phyloP scores from a whole-genome alignment of 805 yeast genomes.

The Lachancea thermotolerans region DNA sequence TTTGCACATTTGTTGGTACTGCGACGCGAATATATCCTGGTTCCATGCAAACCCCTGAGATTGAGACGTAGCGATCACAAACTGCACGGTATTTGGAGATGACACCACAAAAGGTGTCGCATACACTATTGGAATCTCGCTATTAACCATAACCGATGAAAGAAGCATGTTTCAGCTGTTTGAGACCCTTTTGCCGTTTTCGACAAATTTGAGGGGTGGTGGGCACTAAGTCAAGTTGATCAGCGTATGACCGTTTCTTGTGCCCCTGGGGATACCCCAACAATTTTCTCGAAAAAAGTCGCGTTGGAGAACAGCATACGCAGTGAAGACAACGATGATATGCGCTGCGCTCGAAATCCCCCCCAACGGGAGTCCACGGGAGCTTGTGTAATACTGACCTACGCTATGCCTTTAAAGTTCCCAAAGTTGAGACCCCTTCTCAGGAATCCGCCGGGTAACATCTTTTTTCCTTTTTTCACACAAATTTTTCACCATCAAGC shows the following conservation, averaged over 20 bases:
- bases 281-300: too few species aligned
- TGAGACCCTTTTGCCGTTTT: background rate
- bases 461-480: background rate
- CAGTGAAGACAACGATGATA: too few species aligned
- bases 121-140: constrained; percentile 20
- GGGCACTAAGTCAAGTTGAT: too few species aligned
- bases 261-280: too few species aligned
- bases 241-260: too few species aligned
- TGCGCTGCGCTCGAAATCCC: too few species aligned
- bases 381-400: background rate
- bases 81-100: constrained; percentile 12
- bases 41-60: constrained; percentile 74
- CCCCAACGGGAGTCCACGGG: background rate
- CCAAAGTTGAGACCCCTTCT: background rate
- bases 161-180: background rate
- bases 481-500: background rate
- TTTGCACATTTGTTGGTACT: constrained; percentile 52
- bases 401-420: background rate
- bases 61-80: constrained; percentile 32
- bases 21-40: constrained; percentile 68
- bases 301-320: too few species aligned
- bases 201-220: background rate
- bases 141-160: constrained; percentile 12
- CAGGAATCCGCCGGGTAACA: background rate
- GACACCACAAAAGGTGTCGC: constrained; percentile 11